Evolutionary conservation across 345 rosid species (phyloP), one percentile per base, ranked within the genome.

Genomic region (Abelmoschus esculentus): DNA sequence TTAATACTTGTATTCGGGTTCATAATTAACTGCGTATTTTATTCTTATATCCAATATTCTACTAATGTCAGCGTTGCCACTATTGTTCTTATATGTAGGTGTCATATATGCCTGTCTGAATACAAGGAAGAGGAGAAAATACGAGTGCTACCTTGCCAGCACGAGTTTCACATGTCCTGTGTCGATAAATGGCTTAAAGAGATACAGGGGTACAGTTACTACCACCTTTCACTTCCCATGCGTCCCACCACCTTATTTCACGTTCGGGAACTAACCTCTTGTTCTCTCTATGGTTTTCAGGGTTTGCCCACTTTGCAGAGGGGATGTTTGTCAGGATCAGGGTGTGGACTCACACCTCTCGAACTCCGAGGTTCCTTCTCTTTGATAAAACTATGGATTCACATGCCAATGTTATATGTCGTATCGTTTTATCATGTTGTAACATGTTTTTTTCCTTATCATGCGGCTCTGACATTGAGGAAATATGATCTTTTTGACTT

Each of bases 151-250:
- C 95, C 95, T 6, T 89, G 95, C 84, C 83, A 81, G 72, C 95
- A 89, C 13, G 95, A 89, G 77, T 89, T 86, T 69, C 95, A 89
- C 76, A 84, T 86, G 91, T 75, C 83, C 11, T 89, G 95, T 50
- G 84, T 86, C 10, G 95, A 86, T 76, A 89, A 89, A 84, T 86
- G 95, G 95, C 89, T 89, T 49, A 89, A 89, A 84, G 91, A 89
- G 83, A 89, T 89, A 72, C 95, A 85, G 1, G 89, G 95, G 95
- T 86, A 82, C 62, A 60, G 6, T 31, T 61, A 3, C 31, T 19
- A 49, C 38, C 10, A 36, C 75, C 34, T 32, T 10, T 32, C 17
- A 6, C 19, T 38, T 71, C 40, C 63, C 6, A 44, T 50, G 3
- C 31, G 3, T 17, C 9, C 44, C 38, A 13, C 28, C 26, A 0